phyloP scores from a whole-genome alignment of 2,329 filamentous ascomycete species.

The Penicillium sp. region DNA sequence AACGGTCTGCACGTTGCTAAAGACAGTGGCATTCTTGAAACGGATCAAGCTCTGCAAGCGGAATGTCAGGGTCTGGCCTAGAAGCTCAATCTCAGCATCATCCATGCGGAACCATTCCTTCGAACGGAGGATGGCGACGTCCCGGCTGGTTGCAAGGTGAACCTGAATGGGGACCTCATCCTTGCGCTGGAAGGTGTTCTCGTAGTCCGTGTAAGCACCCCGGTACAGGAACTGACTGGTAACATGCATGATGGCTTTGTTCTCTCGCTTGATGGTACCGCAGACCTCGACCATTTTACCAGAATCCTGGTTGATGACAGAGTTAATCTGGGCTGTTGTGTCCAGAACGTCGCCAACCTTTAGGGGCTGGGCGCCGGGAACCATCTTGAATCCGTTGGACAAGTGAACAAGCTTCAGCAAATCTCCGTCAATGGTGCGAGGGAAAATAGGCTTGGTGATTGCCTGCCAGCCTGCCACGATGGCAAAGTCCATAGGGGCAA shows the following conservation, averaged over 20 bases:
- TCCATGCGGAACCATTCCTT: slow-evolving; percentile 96
- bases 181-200: slow-evolving; percentile 99
- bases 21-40: slow-evolving; percentile 90
- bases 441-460: slow-evolving; percentile 98
- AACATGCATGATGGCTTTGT: slow-evolving; percentile 88
- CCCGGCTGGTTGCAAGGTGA: slow-evolving; percentile 75
- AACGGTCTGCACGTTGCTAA: slow-evolving; percentile 81
- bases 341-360: slow-evolving; percentile 91
- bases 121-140: slow-evolving; percentile 84
- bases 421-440: slow-evolving; percentile 88
- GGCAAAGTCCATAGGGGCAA: slow-evolving; percentile 96
- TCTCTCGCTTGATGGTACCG: slow-evolving; percentile 80
- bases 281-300: slow-evolving; percentile 99
- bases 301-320: slow-evolving; percentile 93
- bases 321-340: slow-evolving; percentile 91
- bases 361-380: slow-evolving; percentile 84
- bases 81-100: slow-evolving; percentile 74
- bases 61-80: slow-evolving; percentile 92
- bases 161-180: slow-evolving; percentile 90
- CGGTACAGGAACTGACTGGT: slow-evolving; percentile 97
- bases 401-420: slow-evolving; percentile 91
- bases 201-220: slow-evolving; percentile 80
- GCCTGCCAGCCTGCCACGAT: slow-evolving; percentile 99
- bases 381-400: slow-evolving; percentile 96
- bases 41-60: slow-evolving; percentile 81